Evolutionary conservation across 2,329 filamentous ascomycete species (phyloP).

Genomic region (Aspergillus niger): DNA sequence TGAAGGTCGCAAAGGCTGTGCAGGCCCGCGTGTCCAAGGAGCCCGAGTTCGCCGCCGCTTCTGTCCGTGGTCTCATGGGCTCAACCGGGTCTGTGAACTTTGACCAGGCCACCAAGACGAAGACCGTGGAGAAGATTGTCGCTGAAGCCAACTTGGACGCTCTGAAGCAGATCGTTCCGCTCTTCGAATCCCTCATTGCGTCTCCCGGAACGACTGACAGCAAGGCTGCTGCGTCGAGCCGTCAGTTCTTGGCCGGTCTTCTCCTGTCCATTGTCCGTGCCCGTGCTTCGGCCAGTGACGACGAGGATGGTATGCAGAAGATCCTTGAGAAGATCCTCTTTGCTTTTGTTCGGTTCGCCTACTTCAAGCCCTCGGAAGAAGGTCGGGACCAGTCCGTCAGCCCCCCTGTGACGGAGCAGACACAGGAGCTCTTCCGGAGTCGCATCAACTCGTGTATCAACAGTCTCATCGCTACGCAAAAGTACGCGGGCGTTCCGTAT

Average conservation of each 20-base stretch:
- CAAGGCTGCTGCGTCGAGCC: slow-evolving; percentile 47
- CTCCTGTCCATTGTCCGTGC: slow-evolving; percentile 54
- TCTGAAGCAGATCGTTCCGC: slow-evolving; percentile 57
- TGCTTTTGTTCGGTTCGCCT: slow-evolving; percentile 52
- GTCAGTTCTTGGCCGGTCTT: slow-evolving; percentile 55
- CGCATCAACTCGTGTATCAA: slow-evolving; percentile 59
- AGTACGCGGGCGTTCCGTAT: slow-evolving; percentile 43
- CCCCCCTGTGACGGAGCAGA: slow-evolving; percentile 50
- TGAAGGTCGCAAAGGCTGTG: slow-evolving; percentile 72
- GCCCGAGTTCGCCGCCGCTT: slow-evolving; percentile 59
- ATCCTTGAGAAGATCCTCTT: slow-evolving; percentile 50
- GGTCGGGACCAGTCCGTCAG: slow-evolving; percentile 33
- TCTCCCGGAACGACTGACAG: slow-evolving; percentile 50
- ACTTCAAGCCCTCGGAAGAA: slow-evolving; percentile 46
- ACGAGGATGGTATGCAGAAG: slow-evolving; percentile 40
- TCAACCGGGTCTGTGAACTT: slow-evolving; percentile 74
- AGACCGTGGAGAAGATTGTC: slow-evolving; percentile 76
- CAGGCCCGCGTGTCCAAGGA: slow-evolving; percentile 65
- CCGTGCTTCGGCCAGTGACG: slow-evolving; percentile 34
- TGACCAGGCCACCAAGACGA: slow-evolving; percentile 81
- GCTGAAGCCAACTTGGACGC: slow-evolving; percentile 57
- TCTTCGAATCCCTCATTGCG: slow-evolving; percentile 51
- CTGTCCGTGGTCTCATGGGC: slow-evolving; percentile 69
- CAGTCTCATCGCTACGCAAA: slow-evolving; percentile 48
- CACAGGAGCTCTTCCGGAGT: slow-evolving; percentile 55